Evolutionary conservation across 306 rosid genomes (phyloP).

Genomic region (Cucurbita ficifolia): DNA sequence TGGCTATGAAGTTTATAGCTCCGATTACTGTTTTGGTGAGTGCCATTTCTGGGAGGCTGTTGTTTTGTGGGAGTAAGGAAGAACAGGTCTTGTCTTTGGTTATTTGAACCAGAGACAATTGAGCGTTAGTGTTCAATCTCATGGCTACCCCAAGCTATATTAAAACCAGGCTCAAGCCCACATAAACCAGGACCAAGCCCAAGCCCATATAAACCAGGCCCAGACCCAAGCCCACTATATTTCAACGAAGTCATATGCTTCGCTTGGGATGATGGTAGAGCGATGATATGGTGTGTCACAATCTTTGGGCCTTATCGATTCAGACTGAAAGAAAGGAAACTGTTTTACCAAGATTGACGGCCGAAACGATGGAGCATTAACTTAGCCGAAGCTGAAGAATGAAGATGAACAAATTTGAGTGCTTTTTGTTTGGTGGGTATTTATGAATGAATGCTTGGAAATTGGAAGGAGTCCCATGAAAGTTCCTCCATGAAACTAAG

Average conservation of each 20-base stretch:
- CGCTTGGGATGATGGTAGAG: not conserved
- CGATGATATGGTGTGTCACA: not conserved
- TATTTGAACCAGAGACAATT: too few species aligned
- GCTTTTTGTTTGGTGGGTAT: not conserved
- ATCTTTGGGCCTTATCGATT: not conserved
- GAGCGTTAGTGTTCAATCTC: too few species aligned
- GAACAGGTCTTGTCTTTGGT: too few species aligned
- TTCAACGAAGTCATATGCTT: not conserved
- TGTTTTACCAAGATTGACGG: not conserved
- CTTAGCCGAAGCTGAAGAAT: too few species aligned
- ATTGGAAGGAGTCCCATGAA: slow-evolving; percentile 8
- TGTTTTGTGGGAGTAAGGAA: too few species aligned
- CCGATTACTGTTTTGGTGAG: slow-evolving; percentile 64
- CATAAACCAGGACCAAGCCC: too few species aligned
- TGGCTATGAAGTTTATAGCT: slow-evolving; percentile 54
- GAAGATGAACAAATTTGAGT: not conserved
- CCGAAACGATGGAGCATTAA: not conserved
- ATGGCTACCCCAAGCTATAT: too few species aligned
- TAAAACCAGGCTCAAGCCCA: too few species aligned
- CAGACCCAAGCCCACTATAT: not conserved
- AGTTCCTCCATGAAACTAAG: slow-evolving; percentile 7
- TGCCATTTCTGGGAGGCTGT: slow-evolving; percentile 34
- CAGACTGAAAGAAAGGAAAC: not conserved
- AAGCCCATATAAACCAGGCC: too few species aligned
- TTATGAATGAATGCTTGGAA: not conserved